Evolutionary conservation across 768 basidiomycete species (phyloP).

Genomic region (Auricularia auricula-judae): DNA sequence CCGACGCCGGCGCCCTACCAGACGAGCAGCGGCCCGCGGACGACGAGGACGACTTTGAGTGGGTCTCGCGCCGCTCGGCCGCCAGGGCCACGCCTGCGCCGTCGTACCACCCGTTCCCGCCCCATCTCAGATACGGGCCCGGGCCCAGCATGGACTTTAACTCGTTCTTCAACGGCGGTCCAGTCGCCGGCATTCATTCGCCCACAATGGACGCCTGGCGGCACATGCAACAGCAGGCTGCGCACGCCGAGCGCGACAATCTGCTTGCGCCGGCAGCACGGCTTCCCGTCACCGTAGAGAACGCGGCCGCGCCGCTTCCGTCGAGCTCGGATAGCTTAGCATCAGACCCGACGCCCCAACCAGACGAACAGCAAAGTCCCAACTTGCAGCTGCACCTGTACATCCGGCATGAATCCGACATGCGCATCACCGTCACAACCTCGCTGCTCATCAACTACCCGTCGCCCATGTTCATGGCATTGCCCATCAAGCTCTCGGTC

Average conservation of each 20-base stretch:
- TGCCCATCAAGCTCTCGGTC: slow-evolving; percentile 90
- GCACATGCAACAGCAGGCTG: slow-evolving; percentile 14
- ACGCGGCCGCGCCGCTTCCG: slow-evolving; percentile 4
- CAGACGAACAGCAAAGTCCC: slow-evolving; percentile 32
- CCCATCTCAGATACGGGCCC: slow-evolving; percentile 58
- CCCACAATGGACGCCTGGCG: slow-evolving; percentile 33
- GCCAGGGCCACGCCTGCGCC: slow-evolving; percentile 40
- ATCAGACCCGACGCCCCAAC: slow-evolving; percentile 14
- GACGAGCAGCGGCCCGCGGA: slow-evolving; percentile 34
- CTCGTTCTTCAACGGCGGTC: slow-evolving; percentile 16
- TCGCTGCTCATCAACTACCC: slow-evolving; percentile 96
- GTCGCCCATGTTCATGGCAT: slow-evolving; percentile 89
- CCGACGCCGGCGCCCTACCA: slow-evolving; percentile 23
- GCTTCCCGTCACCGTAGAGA: not conserved
- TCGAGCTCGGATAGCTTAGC: slow-evolving; percentile 2
- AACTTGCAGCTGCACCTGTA: slow-evolving; percentile 86
- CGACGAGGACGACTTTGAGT: slow-evolving; percentile 73
- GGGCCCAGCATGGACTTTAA: slow-evolving; percentile 49
- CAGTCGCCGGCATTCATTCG: slow-evolving; percentile 37
- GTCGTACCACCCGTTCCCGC: slow-evolving; percentile 40
- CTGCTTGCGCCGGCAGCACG: not conserved
- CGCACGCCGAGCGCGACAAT: not conserved
- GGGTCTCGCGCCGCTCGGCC: slow-evolving; percentile 60
- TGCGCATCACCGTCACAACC: slow-evolving; percentile 82
- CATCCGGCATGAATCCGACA: slow-evolving; percentile 76